Evolutionary conservation across 1,139 yeast genomes (phyloP).

Genomic region (Suhomyces guaymorum): DNA sequence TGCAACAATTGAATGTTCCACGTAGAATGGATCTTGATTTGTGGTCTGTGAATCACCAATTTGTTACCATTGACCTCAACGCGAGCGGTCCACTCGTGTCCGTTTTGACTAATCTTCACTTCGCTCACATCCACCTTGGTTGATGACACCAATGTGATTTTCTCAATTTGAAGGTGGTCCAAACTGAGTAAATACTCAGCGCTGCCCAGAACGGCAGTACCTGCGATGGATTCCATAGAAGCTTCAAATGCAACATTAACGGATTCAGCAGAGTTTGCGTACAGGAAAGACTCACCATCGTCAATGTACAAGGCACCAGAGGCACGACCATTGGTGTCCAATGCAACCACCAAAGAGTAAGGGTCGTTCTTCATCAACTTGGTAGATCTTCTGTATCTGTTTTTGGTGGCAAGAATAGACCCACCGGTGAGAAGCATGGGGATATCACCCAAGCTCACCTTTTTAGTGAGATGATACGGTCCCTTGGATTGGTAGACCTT

Average conservation of each 20-base stretch:
- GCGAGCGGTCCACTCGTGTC: slow-evolving; percentile 34
- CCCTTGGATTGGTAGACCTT: slow-evolving; percentile 10
- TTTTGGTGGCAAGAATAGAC: slow-evolving; percentile 63
- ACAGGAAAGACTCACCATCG: slow-evolving; percentile 75
- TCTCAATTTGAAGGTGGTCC: slow-evolving; percentile 50
- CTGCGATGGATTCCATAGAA: slow-evolving; percentile 12
- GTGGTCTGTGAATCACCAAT: slow-evolving; percentile 54
- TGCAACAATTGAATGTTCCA: slow-evolving; percentile 55
- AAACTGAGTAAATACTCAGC: slow-evolving; percentile 21
- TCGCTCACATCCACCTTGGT: slow-evolving; percentile 10
- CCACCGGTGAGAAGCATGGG: slow-evolving; percentile 85
- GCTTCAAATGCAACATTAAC: slow-evolving; percentile 39
- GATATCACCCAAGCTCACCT: slow-evolving; percentile 58
- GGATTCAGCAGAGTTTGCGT: slow-evolving; percentile 48
- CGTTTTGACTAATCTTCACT: slow-evolving; percentile 37
- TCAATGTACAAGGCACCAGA: slow-evolving; percentile 68
- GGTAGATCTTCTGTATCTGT: slow-evolving; percentile 77
- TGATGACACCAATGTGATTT: slow-evolving; percentile 55
- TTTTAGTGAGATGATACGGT: slow-evolving; percentile 20
- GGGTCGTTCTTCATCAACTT: slow-evolving; percentile 81
- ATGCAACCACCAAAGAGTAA: slow-evolving; percentile 70
- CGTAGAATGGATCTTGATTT: slow-evolving; percentile 44
- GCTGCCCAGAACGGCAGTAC: slow-evolving; percentile 21
- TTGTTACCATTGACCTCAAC: slow-evolving; percentile 18
- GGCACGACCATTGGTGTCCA: slow-evolving; percentile 53